phyloP scores from a whole-genome alignment of 768 basidiomycete genomes.

The Holtermanniella nyarrowii region DNA sequence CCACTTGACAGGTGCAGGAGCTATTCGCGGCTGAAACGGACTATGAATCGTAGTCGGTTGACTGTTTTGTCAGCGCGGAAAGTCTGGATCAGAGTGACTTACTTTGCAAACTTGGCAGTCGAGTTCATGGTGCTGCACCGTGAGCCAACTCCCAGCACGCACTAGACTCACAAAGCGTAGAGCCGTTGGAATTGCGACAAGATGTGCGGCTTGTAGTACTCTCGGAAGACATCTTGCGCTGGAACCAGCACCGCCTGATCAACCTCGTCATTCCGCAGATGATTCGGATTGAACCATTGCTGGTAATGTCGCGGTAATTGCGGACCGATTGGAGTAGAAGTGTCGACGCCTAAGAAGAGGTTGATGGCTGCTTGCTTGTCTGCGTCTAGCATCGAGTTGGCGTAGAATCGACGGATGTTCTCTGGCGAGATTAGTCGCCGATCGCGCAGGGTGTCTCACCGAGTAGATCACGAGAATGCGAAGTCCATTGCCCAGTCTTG shows the following conservation, averaged over 20 bases:
- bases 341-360: slow-evolving; percentile 51
- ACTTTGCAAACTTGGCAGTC: slow-evolving; percentile 30
- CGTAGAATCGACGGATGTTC: slow-evolving; percentile 86
- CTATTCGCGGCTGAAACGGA: slow-evolving; percentile 33
- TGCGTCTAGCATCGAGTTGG: slow-evolving; percentile 90
- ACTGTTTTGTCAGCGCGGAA: slow-evolving; percentile 6
- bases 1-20: slow-evolving; percentile 4
- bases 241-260: slow-evolving; percentile 45
- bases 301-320: slow-evolving; percentile 63
- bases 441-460: slow-evolving; percentile 8
- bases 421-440: slow-evolving; percentile 42
- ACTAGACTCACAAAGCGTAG: slow-evolving; percentile 32
- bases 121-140: slow-evolving; percentile 38
- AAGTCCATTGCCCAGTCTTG: slow-evolving; percentile 92
- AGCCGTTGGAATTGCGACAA: slow-evolving; percentile 38
- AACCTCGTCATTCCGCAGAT: slow-evolving; percentile 22
- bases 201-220: slow-evolving; percentile 57
- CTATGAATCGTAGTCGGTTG: slow-evolving; percentile 21
- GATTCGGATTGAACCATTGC: slow-evolving; percentile 68
- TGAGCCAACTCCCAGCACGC: background rate
- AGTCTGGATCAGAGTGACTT: too few species aligned
- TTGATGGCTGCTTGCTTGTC: slow-evolving; percentile 97
- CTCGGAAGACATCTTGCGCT: slow-evolving; percentile 50
- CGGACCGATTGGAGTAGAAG: slow-evolving; percentile 38
- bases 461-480: slow-evolving; percentile 81